Evolutionary conservation across 2,329 filamentous ascomycete species (phyloP).

Genomic region (Aspergillus pseudoglaucus): DNA sequence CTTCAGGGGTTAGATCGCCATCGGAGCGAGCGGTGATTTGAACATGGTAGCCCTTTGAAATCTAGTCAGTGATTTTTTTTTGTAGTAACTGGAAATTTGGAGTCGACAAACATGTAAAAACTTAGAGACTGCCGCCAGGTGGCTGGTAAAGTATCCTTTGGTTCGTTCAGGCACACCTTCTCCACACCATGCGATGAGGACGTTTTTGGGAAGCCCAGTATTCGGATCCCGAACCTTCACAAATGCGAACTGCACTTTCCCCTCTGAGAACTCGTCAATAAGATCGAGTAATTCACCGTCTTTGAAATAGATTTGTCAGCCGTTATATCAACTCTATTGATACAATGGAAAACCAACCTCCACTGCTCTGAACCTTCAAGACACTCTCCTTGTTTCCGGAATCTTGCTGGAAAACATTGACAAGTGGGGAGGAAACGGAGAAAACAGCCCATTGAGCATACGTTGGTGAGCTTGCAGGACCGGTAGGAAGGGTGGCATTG

Average conservation of each 20-base stretch:
- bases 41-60: conserved; percentile 74
- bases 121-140: conserved; percentile 82
- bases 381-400: conserved; percentile 82
- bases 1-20: conserved; percentile 76
- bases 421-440: conserved; percentile 82
- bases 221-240: conserved; percentile 96
- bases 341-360: conserved; percentile 52
- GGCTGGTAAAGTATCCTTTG: conserved; percentile 97
- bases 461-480: conserved; percentile 63
- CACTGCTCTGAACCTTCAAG: conserved; percentile 86
- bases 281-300: conserved; percentile 88
- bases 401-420: conserved; percentile 85
- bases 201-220: conserved; percentile 78
- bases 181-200: conserved; percentile 93
- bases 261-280: conserved; percentile 93
- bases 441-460: conserved; percentile 92
- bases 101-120: conserved; percentile 62
- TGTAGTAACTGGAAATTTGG: background rate
- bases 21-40: conserved; percentile 94
- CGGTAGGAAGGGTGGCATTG: conserved; percentile 52
- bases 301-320: conserved; percentile 28
- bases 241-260: conserved; percentile 93
- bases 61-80: conserved; percentile 4
- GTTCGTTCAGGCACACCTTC: conserved; percentile 97
- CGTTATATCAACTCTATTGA: background rate